Percentiles rank a stretch among this genome's conserved stretches.
phyloP scores from a whole-genome alignment of 1,284 basidiomycete genomes.

The Ceratobasidium sp. region DNA sequence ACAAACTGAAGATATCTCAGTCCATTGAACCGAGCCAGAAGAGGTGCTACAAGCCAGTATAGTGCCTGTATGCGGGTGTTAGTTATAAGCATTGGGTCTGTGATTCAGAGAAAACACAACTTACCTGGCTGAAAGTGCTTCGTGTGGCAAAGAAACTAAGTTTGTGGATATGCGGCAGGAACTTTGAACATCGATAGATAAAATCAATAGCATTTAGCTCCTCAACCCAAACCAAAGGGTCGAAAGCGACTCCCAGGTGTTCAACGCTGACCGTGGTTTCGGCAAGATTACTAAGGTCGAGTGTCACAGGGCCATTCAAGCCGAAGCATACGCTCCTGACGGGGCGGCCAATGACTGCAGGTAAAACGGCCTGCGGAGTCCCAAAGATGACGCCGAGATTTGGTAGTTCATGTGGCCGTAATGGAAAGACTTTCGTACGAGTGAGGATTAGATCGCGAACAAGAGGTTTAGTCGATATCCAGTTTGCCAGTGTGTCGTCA shows the following conservation, averaged over 20 bases:
- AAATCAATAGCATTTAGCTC: slow-evolving; percentile 32
- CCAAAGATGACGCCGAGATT: slow-evolving; percentile 40
- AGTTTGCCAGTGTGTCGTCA: slow-evolving; percentile 29
- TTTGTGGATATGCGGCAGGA: slow-evolving; percentile 22
- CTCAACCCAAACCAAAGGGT: slow-evolving; percentile 14
- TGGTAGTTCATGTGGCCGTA: slow-evolving; percentile 11
- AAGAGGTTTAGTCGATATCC: slow-evolving; percentile 31
- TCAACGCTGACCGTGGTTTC: slow-evolving; percentile 35
- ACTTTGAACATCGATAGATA: slow-evolving; percentile 22
- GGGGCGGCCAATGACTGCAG: slow-evolving; percentile 32
- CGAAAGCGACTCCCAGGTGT: slow-evolving; percentile 39
- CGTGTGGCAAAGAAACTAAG: slow-evolving; percentile 41
- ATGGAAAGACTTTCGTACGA: slow-evolving; percentile 29
- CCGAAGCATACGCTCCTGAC: slow-evolving; percentile 37
- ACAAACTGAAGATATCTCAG: slow-evolving; percentile 40
- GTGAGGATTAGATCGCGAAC: slow-evolving; percentile 40
- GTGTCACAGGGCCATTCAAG: slow-evolving; percentile 25
- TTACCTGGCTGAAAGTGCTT: slow-evolving; percentile 37
- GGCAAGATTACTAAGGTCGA: slow-evolving; percentile 27
- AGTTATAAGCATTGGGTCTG: not conserved
- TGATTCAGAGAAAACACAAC: not conserved
- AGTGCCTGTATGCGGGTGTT: slow-evolving; percentile 13
- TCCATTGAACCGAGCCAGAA: slow-evolving; percentile 16
- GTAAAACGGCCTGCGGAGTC: slow-evolving; percentile 25
- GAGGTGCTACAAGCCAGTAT: slow-evolving; percentile 14